Evolutionary conservation across 2,329 filamentous ascomycete species (phyloP).

Genomic region (Aspergillus melleus): DNA sequence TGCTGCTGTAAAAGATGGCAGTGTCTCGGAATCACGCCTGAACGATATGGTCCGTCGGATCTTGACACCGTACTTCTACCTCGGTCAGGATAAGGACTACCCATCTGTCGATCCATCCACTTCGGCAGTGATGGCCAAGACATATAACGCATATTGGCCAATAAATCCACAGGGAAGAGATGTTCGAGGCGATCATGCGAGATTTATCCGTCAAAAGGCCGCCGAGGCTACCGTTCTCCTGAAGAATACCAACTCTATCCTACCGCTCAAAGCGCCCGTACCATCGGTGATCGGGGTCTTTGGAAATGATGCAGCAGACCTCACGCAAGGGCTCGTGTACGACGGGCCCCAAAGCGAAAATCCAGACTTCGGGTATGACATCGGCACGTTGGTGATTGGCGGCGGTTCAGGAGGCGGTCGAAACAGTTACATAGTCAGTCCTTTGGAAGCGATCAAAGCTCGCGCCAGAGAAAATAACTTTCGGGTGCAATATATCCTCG

Average conservation of each 20-base stretch:
- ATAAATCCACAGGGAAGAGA: slow-evolving; percentile 44
- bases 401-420: slow-evolving; percentile 1
- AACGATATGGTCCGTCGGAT: slow-evolving; percentile 51
- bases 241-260: slow-evolving; percentile 36
- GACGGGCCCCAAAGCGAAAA: no score
- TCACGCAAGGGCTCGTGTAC: slow-evolving; percentile 9
- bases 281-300: slow-evolving; percentile 48
- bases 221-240: slow-evolving; percentile 2
- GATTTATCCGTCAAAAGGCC: slow-evolving; percentile 64
- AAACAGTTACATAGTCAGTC: background rate
- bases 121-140: slow-evolving; percentile 6
- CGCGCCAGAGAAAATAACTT: background rate
- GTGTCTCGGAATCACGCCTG: slow-evolving; percentile 40
- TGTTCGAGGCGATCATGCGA: slow-evolving; percentile 68
- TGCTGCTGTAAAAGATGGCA: slow-evolving; percentile 54
- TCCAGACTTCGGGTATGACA: background rate
- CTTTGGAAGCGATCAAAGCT: background rate
- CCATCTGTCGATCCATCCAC: slow-evolving; percentile 42
- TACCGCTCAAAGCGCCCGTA: slow-evolving; percentile 50
- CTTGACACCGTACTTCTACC: slow-evolving; percentile 48
- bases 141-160: slow-evolving; percentile 30
- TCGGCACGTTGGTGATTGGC: slow-evolving; percentile 13
- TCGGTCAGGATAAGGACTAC: slow-evolving; percentile 47
- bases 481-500: slow-evolving; percentile 25
- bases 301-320: slow-evolving; percentile 49